Evolutionary conservation across 208 protist species (phyloP), one percentile per base, ranked within the genome.

Genomic region (Acanthamoeba culbertsoni): DNA sequence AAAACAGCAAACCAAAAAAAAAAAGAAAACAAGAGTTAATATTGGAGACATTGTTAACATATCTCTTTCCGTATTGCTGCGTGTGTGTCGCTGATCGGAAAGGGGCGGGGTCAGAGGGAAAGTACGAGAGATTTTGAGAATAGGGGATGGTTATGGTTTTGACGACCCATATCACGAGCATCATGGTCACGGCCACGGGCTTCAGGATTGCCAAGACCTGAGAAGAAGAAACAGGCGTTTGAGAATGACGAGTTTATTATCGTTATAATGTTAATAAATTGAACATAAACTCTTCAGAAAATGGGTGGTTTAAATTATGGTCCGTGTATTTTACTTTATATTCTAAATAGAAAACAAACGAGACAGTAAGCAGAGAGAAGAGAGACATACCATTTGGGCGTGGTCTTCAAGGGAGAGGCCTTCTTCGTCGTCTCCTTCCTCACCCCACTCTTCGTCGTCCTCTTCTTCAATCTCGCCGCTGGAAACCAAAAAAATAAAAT

Each of bases 121-220:
- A 8, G 20, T 86, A 93, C 88, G 88, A 59, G 35, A 82, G 59
- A 31, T 73, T 93, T 40, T 73, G 28, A 62, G 20, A 37, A 33
- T 42, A 91, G 46, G 88, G 65, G 45, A 93, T 51, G 43, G 37
- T 51, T n/a, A 93, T 84, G 26, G 37, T 46, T n/a, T 46, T 37
- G 10, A 93, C 88, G 16, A 45, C 57, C 40, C 37, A 79, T 28
- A 93, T 82, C 16, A 93, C 88, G 26, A 93, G 88, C 31, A 93
- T 42, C 88, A 93, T 93, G 28, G 88, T 93, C 28, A 93, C 43
- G 4, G 88, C 37, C 35, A 93, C 88, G 23, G 88, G 88, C 63
- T 84, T 82, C n/a, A 93, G 88, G 28, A 93, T 82, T 53, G 88
- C 88, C 63, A 93, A 31, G 31, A 90, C 55, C 48, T 86, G 55